Evolutionary conservation across 257 asterid species (phyloP), one percentile per base, ranked within the genome.

Genomic region (Orobanche coerulescens): DNA sequence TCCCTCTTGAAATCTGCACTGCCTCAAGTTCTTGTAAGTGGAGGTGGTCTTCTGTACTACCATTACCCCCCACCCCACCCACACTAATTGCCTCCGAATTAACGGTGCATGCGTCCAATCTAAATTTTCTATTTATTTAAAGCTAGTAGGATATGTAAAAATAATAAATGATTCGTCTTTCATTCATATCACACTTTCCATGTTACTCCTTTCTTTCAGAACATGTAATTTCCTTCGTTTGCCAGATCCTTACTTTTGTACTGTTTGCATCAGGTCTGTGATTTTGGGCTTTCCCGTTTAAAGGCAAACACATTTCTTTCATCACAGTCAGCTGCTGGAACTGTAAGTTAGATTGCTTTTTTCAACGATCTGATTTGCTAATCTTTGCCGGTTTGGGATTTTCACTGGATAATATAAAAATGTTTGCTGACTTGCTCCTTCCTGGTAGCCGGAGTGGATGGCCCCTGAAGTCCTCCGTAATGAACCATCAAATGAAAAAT

Each of bases 401-500:
- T 58, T 61, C 54, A 58, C n/a, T 57, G 51, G 60, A 25, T 56
- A 23, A 48, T 15, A 42, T 4, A 46, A 31, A 58, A 63, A 20
- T 9, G 6, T 34, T 34, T 34, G 2, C 0, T 34, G 42, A n/a
- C 11, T 34, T 34, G 42, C 76, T 39, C 59, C 51, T 78, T 39
- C 59, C 51, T 71, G 64, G 73, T 76, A 87, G 97, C 96, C 97
- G 36, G 96, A 90, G 84, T 90, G 97, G 97, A 90, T 90, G 97
- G 96, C 97, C 44, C 97, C 97, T 36, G 97, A 90, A 83, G 96
- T 90, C 71, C 90, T 90, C 36, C 91, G 96, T 37, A 85, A 81
- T 65, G 96, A 90, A 70, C 94, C 73, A 71, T 87, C 97, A 71
- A 90, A 90, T 76, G 97, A 90, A 73, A 90, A 90, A 73, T 87